Conservation (phyloP, 208 protist species). For the Leishmania turanica region DNA sequence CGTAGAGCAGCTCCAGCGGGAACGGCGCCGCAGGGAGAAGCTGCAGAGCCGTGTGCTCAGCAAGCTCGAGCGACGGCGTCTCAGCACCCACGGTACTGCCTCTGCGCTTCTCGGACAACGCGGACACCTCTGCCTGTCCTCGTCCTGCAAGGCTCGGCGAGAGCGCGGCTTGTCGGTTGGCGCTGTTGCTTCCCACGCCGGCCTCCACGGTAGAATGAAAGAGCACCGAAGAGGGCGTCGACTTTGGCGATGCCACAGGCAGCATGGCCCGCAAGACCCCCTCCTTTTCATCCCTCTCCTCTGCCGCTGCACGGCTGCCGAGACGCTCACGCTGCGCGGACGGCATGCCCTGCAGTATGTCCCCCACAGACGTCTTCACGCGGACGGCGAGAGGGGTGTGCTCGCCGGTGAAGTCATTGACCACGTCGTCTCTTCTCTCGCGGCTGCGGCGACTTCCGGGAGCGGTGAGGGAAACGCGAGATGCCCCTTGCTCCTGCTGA, state of each 20-base stretch:
- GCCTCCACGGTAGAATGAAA: background rate
- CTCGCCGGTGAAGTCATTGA: background rate
- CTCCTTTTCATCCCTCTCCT: constrained; percentile 15
- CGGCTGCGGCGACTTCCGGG: background rate
- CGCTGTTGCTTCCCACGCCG: background rate
- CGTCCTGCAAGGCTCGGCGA: background rate
- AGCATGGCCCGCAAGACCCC: background rate
- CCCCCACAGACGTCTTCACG: constrained; percentile 14
- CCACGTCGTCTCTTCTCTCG: background rate
- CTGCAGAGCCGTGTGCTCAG: background rate
- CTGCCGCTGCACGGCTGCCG: constrained; percentile 15
- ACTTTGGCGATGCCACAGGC: background rate
- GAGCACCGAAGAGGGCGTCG: background rate
- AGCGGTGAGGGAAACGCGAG: background rate
- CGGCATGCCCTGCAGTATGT: constrained; percentile 23
- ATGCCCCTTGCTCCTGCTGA: background rate
- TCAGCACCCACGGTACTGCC: background rate
- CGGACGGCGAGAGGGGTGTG: constrained; percentile 19
- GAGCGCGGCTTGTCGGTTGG: background rate
- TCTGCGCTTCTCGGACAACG: background rate
- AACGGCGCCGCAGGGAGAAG: constrained; percentile 4
- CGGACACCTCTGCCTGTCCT: background rate
- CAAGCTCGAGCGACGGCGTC: background rate
- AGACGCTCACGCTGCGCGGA: constrained; percentile 21
- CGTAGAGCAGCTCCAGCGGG: constrained; percentile 12